Evolutionary conservation across 768 basidiomycete species (phyloP).

Genomic region (Termitomyces sp.): DNA sequence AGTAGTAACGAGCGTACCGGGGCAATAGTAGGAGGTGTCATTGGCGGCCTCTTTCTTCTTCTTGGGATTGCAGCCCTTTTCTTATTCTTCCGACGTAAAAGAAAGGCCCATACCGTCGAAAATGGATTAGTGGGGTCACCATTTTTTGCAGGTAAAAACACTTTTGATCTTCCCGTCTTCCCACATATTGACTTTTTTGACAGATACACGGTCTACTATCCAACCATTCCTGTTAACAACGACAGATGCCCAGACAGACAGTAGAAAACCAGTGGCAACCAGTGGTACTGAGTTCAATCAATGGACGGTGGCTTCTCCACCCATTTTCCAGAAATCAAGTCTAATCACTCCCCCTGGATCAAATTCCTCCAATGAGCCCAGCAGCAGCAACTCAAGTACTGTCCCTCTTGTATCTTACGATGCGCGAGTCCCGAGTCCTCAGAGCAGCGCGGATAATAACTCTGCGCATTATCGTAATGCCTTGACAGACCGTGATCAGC

Average conservation of each 20-base stretch:
- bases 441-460: neutral
- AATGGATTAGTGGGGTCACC: neutral
- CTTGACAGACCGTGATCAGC: neutral
- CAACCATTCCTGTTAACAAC: slow-evolving; percentile 8
- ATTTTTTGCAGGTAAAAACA: neutral
- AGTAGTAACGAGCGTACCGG: slow-evolving; percentile 9
- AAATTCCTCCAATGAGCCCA: slow-evolving; percentile 2
- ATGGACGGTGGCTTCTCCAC: neutral
- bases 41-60: slow-evolving; percentile 21
- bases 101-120: neutral
- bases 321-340: slow-evolving; percentile 5
- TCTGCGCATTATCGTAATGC: neutral
- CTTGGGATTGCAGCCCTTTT: slow-evolving; percentile 11
- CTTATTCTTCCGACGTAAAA: slow-evolving; percentile 17
- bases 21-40: slow-evolving; percentile 23
- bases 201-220: neutral
- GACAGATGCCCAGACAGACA: neutral
- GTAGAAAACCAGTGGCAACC: neutral
- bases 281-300: slow-evolving; percentile 2
- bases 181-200: neutral
- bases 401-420: neutral
- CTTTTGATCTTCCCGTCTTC: neutral
- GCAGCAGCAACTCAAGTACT: slow-evolving; percentile 3
- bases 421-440: slow-evolving; percentile 1
- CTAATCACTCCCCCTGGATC: neutral